These are phyloP conservation scores for Przewalskia tangutica DNA, from an alignment of 257 asterid species.

Conservation along the genomic window DNA sequence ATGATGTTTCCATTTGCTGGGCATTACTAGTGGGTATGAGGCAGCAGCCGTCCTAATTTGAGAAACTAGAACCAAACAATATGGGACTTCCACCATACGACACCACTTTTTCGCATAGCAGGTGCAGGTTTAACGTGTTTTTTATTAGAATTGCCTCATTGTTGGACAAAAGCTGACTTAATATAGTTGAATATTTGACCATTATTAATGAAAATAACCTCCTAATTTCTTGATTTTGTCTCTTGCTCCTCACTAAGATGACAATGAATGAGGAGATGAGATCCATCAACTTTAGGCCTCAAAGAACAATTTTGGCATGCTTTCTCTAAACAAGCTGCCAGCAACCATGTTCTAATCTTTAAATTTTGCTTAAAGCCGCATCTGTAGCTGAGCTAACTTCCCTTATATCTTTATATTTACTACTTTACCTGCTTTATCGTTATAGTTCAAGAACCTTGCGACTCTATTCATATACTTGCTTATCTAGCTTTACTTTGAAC, in stretches of 20 bases:
- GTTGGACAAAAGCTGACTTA: background rate
- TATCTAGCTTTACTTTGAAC: constrained; percentile 20
- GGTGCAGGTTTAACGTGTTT: background rate
- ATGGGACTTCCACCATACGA: background rate
- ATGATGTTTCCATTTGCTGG: background rate
- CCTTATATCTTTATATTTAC: background rate
- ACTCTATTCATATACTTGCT: background rate
- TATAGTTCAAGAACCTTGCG: background rate
- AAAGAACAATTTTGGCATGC: background rate
- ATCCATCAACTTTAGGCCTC: background rate
- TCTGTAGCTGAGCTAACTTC: background rate
- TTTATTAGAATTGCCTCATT: background rate
- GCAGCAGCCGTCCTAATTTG: background rate
- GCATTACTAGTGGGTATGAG: background rate
- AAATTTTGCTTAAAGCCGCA: background rate
- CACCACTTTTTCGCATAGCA: background rate
- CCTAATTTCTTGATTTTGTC: background rate
- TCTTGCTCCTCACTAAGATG: background rate
- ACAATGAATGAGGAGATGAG: background rate
- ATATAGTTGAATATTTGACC: background rate
- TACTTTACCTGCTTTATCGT: constrained; percentile 1
- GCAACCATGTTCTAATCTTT: background rate
- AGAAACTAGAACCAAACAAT: background rate
- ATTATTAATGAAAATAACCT: background rate
- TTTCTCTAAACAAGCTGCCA: background rate